Base-by-base conservation (phyloP, 1,284 basidiomycete genomes). In the Grifola frondosa region DNA sequence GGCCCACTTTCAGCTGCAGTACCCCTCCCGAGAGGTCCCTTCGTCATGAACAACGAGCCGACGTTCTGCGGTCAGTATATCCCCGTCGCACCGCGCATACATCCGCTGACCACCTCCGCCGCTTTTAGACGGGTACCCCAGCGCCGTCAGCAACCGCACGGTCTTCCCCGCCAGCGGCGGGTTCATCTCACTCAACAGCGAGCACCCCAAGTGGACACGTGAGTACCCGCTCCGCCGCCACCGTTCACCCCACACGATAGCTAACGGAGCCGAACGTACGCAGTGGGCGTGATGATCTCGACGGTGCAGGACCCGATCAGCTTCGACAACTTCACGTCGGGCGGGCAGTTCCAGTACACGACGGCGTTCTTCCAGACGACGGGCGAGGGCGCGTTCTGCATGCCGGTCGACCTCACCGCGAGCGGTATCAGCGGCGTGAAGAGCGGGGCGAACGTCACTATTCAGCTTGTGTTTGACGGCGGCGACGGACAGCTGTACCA, bases 1-100 rank as follows among this genome's bases (percentile, higher is more conserved):
- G 33, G 84, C 82, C 6, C 86, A 88, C 62, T 88, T 87, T 68
- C 78, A 82, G 46, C 68, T 88, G 29, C 73, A 78, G 58, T 88
- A 74, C 61, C 86, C 86, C 28, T 51, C 67, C 76, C 82, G 6
- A 71, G 84, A 37, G 84, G 84, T 6, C 52, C 46, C 0, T 85
- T 86, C 54, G 68, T 67, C 44, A 76, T 80, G 49, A 70, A 78
- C 44, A 58, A 73, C 15, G 84, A 88, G 61, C 65, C 71, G n/a
- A 68, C 53, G 1, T 80, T 82, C 56, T 80, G 81, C 56, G 75
- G 76, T 77, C 52, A 9, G 72, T 60, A 16, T 30, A n/a, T n/a
- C n/a, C n/a, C n/a, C n/a, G n/a, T n/a, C n/a, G n/a, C n/a, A n/a
- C n/a, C n/a, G n/a, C n/a, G n/a, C n/a, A n/a, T n/a, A n/a, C n/a